These are phyloP conservation scores for Suhomyces sp. DNA, from an alignment of 805 yeast species.

Conservation along the genomic window DNA sequence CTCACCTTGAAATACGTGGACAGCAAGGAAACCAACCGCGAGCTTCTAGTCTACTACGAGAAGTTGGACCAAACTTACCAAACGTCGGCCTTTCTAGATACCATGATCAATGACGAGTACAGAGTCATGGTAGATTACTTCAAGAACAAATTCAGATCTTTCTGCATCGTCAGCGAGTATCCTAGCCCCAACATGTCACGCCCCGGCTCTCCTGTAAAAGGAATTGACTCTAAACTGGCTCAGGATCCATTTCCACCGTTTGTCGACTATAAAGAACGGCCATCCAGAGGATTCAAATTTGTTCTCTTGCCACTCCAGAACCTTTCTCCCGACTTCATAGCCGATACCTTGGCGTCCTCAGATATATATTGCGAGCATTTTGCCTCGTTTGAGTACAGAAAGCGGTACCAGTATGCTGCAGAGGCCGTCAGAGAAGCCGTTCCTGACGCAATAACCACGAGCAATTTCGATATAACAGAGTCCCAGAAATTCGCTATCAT, in stretches of 20 bases:
- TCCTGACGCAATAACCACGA: not conserved
- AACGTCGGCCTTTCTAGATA: conserved; percentile 38
- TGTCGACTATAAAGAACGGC: conserved; percentile 22
- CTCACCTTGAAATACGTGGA: conserved; percentile 17
- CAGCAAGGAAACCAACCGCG: not conserved
- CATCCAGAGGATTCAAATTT: conserved; percentile 20
- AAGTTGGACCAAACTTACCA: conserved; percentile 60
- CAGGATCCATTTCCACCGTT: conserved; percentile 15
- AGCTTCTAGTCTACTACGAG: conserved; percentile 5
- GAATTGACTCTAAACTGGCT: conserved; percentile 1
- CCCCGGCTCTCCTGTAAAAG: conserved; percentile 20
- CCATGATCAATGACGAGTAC: conserved; percentile 54
- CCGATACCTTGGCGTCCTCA: conserved; percentile 38
- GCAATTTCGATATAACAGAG: conserved; percentile 13
- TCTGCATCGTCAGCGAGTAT: conserved; percentile 50
- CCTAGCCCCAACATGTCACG: conserved; percentile 35
- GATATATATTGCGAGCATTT: conserved; percentile 58
- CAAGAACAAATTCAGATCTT: conserved; percentile 63
- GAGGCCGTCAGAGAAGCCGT: conserved; percentile 17
- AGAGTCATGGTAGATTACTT: conserved; percentile 64
- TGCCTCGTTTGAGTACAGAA: conserved; percentile 33
- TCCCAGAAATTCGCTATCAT: conserved; percentile 46
- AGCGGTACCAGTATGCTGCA: conserved; percentile 36
- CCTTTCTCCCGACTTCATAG: conserved; percentile 16
- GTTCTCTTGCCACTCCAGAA: conserved; percentile 17